Conservation (phyloP, 1,139 yeast species). For the Debaryomyces psychrophilus region DNA sequence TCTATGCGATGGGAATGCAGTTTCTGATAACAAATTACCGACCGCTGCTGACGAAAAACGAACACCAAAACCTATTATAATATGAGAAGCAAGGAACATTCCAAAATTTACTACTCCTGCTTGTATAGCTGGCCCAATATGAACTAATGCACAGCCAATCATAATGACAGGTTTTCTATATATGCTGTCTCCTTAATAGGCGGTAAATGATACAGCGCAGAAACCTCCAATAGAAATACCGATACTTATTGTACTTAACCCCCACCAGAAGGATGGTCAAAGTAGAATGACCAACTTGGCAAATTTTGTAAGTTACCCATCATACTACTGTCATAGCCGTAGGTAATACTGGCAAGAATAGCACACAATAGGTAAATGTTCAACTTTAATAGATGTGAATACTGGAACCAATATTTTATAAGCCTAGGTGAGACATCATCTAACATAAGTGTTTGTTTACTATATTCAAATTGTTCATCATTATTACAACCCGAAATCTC, state of each 20-base stretch:
- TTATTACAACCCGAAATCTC: background rate
- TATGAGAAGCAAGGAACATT: conserved; percentile 36
- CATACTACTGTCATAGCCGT: conserved; percentile 56
- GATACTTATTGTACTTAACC: background rate
- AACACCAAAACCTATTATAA: conserved; percentile 43
- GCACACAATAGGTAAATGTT: conserved; percentile 21
- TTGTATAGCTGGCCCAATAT: conserved; percentile 46
- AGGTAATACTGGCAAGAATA: conserved; percentile 31
- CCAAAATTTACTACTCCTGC: conserved; percentile 36
- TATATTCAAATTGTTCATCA: background rate
- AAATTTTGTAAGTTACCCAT: conserved; percentile 54
- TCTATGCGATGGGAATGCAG: conserved; percentile 22
- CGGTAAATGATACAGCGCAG: background rate
- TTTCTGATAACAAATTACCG: conserved; percentile 36
- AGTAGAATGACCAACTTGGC: conserved; percentile 9
- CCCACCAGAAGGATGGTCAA: background rate
- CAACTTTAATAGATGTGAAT: conserved; percentile 38
- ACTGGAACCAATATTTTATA: conserved; percentile 20
- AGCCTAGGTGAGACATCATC: background rate
- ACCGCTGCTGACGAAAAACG: conserved; percentile 28
- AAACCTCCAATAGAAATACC: background rate
- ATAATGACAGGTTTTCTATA: background rate
- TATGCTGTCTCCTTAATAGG: background rate
- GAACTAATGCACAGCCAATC: background rate
- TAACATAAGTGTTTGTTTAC: background rate